Evolutionary conservation across 352 stramenopile genomes (phyloP).

Genomic region (Thraustochytrium striatum): DNA sequence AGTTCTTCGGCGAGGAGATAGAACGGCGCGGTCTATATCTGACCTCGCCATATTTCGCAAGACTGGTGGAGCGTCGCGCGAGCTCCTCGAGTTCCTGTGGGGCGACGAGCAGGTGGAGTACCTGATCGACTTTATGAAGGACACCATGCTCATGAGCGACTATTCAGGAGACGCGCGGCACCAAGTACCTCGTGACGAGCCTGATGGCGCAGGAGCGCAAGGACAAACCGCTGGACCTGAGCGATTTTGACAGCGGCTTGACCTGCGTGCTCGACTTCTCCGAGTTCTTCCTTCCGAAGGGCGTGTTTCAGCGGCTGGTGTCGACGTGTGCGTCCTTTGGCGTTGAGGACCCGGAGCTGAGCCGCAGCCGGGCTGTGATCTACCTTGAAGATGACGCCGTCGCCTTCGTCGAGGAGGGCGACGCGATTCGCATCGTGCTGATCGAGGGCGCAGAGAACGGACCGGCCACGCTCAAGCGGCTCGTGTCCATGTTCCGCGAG

Average conservation of each 20-base stretch:
- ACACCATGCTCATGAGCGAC: constrained; percentile 31
- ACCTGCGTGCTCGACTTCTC: constrained; percentile 33
- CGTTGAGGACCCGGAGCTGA: neutral
- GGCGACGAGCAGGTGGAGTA: constrained; percentile 25
- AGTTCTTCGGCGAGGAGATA: constrained; percentile 17
- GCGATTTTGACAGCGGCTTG: neutral
- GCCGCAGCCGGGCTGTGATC: neutral
- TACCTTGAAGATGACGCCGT: constrained; percentile 7
- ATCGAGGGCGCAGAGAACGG: neutral
- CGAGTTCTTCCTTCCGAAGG: constrained; percentile 38
- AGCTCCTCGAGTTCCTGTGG: constrained; percentile 32
- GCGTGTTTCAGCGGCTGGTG: constrained; percentile 40
- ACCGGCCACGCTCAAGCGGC: neutral
- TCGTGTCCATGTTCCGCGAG: constrained; percentile 40
- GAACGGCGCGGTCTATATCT: neutral
- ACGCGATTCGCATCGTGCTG: constrained; percentile 31
- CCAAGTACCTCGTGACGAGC: constrained; percentile 34
- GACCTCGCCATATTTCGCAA: constrained; percentile 19
- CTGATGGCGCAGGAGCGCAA: neutral
- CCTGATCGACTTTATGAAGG: constrained; percentile 46
- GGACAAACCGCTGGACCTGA: too few species aligned
- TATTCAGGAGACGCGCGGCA: neutral
- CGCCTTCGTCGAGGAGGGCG: neutral
- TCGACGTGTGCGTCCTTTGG: constrained; percentile 8
- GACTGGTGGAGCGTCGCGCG: constrained; percentile 2